Evolutionary conservation across 2,329 filamentous ascomycete genomes (phyloP), one percentile per base, ranked within the genome.

Genomic region (Colletotrichum lupini): DNA sequence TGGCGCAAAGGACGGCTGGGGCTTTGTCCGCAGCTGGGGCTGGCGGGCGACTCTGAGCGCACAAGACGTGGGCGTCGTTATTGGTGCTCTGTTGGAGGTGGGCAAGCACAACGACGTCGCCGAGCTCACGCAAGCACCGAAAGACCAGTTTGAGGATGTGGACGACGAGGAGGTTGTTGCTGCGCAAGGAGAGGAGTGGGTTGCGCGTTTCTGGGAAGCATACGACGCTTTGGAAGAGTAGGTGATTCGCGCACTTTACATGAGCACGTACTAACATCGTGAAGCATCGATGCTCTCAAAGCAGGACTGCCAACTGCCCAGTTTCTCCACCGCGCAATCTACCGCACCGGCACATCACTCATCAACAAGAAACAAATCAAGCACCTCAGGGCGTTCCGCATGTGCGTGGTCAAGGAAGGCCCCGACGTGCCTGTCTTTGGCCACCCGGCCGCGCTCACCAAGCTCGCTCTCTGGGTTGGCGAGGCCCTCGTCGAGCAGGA

Each of bases 11-110:
- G 95, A 98, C 81, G 95, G 95, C 12, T 98, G 96, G 96, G 96
- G 97, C 0, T 99, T 98, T 80, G 96, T 98, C 22, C 90, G 95
- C 72, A 97, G 95, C 80, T 99, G 97, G 97, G 97, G 97, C 12
- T 99, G 95, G 95, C 93, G 95, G 80, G 96, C 95, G 1, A 98
- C 96, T 62, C 87, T 98, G 30, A 97, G 94, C 74, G 97, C 97
- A 6, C 94, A 96, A 61, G 97, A 99, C 80, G 95, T 98, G 0
- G 95, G 94, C n/a, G 94, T 98, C 19, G 92, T 98, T 35, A 90
- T 98, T 24, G 95, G 95, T 65, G 95, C 96, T 19, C 92, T 99
- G 60, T 89, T 99, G 1, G 97, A 99, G 84, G 95, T 98, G 32
- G 96, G 97, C 32, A 94, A 89, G 79, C 86, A 87, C 66, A 82